Conservation (phyloP, 768 basidiomycete genomes). For the Psilocybe cubensis region DNA sequence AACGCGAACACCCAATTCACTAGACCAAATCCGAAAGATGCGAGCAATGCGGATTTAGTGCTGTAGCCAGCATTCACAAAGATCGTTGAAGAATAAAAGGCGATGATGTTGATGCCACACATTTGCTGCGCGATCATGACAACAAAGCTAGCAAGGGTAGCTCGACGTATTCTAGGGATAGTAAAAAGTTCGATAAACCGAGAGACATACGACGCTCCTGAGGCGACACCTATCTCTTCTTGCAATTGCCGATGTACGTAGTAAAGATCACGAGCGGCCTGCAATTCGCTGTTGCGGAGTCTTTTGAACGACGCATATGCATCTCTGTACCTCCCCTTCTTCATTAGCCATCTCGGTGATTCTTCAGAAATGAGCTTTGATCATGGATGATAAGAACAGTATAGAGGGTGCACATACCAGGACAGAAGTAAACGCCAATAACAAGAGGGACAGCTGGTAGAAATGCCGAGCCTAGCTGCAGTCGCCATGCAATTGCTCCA, state of each 20-base stretch:
- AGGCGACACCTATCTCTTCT: slow-evolving; percentile 58
- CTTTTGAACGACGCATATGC: slow-evolving; percentile 67
- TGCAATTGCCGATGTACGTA: slow-evolving; percentile 72
- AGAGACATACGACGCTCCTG: slow-evolving; percentile 46
- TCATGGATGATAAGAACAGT: slow-evolving; percentile 21
- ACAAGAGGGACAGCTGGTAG: slow-evolving; percentile 50
- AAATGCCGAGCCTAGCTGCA: slow-evolving; percentile 76
- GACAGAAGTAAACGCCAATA: slow-evolving; percentile 51
- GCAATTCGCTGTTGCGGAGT: slow-evolving; percentile 64
- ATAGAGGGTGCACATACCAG: slow-evolving; percentile 32
- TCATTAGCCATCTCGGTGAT: slow-evolving; percentile 83
- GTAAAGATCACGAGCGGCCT: slow-evolving; percentile 77
- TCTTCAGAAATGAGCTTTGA: slow-evolving; percentile 37
- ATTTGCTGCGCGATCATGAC: slow-evolving; percentile 76
- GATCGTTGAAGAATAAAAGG: slow-evolving; percentile 79
- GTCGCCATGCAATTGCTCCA: slow-evolving; percentile 70
- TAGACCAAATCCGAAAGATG: slow-evolving; percentile 65
- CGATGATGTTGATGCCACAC: slow-evolving; percentile 75
- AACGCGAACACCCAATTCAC: slow-evolving; percentile 64
- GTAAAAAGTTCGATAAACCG: slow-evolving; percentile 69
- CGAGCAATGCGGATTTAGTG: slow-evolving; percentile 55
- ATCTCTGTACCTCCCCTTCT: slow-evolving; percentile 66
- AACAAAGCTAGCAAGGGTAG: slow-evolving; percentile 48
- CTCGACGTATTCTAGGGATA: slow-evolving; percentile 60
- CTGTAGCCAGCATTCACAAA: slow-evolving; percentile 61